These are phyloP conservation scores for Suillus luteus DNA, from an alignment of 768 basidiomycete species.

Conservation along the genomic window DNA sequence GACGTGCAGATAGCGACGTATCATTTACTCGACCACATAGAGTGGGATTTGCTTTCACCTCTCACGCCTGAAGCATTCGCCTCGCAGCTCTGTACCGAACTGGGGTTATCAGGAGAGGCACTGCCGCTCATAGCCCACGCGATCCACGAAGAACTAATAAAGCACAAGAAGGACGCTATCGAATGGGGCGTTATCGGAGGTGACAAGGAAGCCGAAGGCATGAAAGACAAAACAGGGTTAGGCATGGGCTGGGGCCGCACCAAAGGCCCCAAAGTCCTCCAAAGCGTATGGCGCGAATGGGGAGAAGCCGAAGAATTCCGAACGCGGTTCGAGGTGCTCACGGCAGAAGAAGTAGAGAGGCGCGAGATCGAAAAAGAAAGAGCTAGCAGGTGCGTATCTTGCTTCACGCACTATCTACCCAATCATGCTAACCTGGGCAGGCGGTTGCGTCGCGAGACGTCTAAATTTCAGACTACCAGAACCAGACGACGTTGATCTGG, in stretches of 20 bases:
- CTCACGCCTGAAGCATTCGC: conserved; percentile 90
- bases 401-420: background rate
- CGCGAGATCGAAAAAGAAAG: conserved; percentile 87
- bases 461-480: conserved; percentile 59
- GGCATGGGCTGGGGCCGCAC: conserved; percentile 77
- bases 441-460: conserved; percentile 64
- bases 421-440: conserved; percentile 32
- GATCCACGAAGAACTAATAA: conserved; percentile 91
- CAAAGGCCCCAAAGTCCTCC: conserved; percentile 76
- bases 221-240: conserved; percentile 83
- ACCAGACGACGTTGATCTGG: conserved; percentile 38
- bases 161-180: conserved; percentile 92
- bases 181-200: conserved; percentile 89
- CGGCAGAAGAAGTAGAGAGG: conserved; percentile 87
- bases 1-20: conserved; percentile 95
- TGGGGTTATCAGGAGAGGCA: conserved; percentile 88
- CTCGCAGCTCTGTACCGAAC: conserved; percentile 74
- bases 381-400: conserved; percentile 59
- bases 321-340: conserved; percentile 85
- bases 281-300: conserved; percentile 96
- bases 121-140: conserved; percentile 89
- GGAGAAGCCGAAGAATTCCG: conserved; percentile 87
- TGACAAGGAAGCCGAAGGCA: conserved; percentile 54
- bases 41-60: conserved; percentile 96
- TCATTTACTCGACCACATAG: conserved; percentile 92